Evolutionary conservation across 2,329 filamentous ascomycete genomes (phyloP).

Genomic region (Trichoderma atroviride): DNA sequence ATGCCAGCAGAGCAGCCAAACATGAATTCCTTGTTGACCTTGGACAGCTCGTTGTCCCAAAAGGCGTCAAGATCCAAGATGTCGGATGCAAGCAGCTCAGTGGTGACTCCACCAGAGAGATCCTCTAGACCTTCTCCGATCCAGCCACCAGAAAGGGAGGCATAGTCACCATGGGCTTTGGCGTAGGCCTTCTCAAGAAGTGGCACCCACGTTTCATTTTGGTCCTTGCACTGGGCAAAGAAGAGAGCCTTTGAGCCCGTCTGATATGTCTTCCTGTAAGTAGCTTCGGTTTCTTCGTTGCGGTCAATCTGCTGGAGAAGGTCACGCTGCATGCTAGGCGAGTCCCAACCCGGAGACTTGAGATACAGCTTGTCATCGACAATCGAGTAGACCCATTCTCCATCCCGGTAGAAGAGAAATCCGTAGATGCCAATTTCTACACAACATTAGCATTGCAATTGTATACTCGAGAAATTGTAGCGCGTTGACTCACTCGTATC

Average conservation of each 20-base stretch:
- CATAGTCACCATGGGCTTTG: constrained; percentile 80
- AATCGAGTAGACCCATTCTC: constrained; percentile 89
- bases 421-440: constrained; percentile 76
- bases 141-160: constrained; percentile 70
- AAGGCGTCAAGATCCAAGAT: constrained; percentile 80
- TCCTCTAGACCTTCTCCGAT: constrained; percentile 64
- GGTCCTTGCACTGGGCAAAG: constrained; percentile 74
- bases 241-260: constrained; percentile 76
- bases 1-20: constrained; percentile 71
- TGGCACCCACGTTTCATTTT: constrained; percentile 82
- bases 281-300: constrained; percentile 69
- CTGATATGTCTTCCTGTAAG: constrained; percentile 72
- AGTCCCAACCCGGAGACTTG: constrained; percentile 80
- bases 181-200: constrained; percentile 82
- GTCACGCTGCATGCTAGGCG: constrained; percentile 72
- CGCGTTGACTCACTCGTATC: constrained; percentile 57
- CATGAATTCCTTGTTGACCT: constrained; percentile 78
- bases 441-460: constrained; percentile 25
- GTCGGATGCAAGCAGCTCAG: constrained; percentile 67
- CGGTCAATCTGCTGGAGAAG: constrained; percentile 75
- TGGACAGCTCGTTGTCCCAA: constrained; percentile 78
- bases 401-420: constrained; percentile 85
- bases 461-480: not conserved
- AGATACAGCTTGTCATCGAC: constrained; percentile 90
- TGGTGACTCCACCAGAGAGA: constrained; percentile 69